phyloP scores from a whole-genome alignment of 2,329 filamentous ascomycete species.

The Didymella exigua region DNA sequence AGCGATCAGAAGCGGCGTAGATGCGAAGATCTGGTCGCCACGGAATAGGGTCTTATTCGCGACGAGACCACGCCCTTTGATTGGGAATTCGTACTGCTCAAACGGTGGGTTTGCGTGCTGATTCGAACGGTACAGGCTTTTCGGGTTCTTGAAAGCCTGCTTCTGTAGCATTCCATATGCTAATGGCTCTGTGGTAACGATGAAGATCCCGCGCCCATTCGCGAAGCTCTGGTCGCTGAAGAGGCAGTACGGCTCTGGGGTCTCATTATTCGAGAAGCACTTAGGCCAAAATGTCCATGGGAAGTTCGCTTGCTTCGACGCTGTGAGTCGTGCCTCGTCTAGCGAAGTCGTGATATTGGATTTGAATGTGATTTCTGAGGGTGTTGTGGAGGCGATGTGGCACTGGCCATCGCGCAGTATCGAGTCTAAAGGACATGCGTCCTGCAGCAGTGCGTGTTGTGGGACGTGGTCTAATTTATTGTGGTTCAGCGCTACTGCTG shows the following conservation, averaged over 20 bases:
- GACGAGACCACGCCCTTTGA: conserved; percentile 42
- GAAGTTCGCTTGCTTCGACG: conserved; percentile 28
- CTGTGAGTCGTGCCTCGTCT: conserved; percentile 31
- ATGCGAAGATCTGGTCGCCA: conserved; percentile 44
- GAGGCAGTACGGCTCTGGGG: conserved; percentile 36
- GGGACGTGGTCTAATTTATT: conserved; percentile 28
- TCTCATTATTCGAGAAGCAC: conserved; percentile 38
- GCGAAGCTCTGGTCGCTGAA: conserved; percentile 41
- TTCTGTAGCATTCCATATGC: conserved; percentile 39
- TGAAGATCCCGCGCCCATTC: conserved; percentile 39
- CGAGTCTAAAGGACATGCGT: conserved; percentile 33
- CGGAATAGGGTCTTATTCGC: conserved; percentile 44
- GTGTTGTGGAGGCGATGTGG: conserved; percentile 12
- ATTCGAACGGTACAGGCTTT: conserved; percentile 27
- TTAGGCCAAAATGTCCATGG: conserved; percentile 45
- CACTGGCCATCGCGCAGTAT: conserved; percentile 35
- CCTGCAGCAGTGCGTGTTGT: conserved; percentile 29
- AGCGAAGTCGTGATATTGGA: conserved; percentile 31
- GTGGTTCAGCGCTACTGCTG: conserved; percentile 28
- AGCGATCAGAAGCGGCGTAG: conserved; percentile 40
- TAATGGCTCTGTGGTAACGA: conserved; percentile 32
- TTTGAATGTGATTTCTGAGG: conserved; percentile 20
- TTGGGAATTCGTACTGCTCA: conserved; percentile 37
- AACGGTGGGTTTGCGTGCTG: conserved; percentile 37
- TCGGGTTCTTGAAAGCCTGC: conserved; percentile 35